Evolutionary conservation across 1,284 basidiomycete species (phyloP), one percentile per base, ranked within the genome.

Genomic region (Moesziomyces globuligerus): DNA sequence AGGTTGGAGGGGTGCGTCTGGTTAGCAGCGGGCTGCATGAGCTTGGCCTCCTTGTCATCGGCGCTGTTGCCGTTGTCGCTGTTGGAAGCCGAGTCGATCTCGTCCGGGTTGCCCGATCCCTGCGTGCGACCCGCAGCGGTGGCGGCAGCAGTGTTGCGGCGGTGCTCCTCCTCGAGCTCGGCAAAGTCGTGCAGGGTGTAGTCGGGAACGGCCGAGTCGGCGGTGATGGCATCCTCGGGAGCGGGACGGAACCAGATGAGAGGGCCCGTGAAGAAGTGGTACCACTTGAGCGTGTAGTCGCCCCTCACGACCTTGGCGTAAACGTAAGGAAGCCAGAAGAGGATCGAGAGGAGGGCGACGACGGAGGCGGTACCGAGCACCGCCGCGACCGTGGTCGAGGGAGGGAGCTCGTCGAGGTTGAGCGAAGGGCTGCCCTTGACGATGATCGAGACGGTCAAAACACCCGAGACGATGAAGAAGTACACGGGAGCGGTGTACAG

Each of bases 261-360:
- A 0, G 73, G 70, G n/a, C 73, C 73, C 49, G 67, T 54, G 51
- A 70, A 58, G 25, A 75, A 50, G 47, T 75, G 73, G 32, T 65
- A 75, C 51, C 51, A 58, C 26, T 57, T 69, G 26, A 75, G 20
- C 24, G 67, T 67, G 32, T 64, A 57, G 34, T 75, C 74, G 3
- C 58, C 53, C 21, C 48, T 57, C 21, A 75, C 50, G 28, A 75
- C 67, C 21, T 71, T 58, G 3, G n/a, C 49, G 55, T 71, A 34
- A 21, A 74, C 57, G 29, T 59, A 76, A 11, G 67, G 74, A 17
- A 76, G 42, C 49, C 56, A 71, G 48, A 76, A 74, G 29, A 72
- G 25, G 23, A 61, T 20, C 18, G 74, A 59, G 6, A 75, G 49
- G 20, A 54, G 3, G 3, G 52, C 39, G 15, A 65, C 54, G n/a